A percentile compares a stretch with the other conserved stretches of the same genome.
Evolutionary conservation across 2,329 filamentous ascomycete species (phyloP).

Genomic region (Penicillium sp.): DNA sequence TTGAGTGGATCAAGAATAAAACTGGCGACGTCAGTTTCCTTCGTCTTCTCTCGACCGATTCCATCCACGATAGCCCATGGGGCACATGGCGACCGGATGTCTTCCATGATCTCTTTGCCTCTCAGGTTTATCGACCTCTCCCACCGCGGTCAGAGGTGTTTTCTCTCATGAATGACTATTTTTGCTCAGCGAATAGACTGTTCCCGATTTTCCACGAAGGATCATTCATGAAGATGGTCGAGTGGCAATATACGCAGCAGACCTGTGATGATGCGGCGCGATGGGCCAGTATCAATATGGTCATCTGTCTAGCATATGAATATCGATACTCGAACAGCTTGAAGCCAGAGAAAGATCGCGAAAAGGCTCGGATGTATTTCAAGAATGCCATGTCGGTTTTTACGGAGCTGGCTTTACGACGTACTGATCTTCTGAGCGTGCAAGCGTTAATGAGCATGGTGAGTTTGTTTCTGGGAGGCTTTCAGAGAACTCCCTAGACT

Average conservation of each 20-base stretch:
- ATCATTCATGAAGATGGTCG: conserved; percentile 94
- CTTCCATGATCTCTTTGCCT: conserved; percentile 85
- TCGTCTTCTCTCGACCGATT: conserved; percentile 80
- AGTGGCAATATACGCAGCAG: conserved; percentile 87
- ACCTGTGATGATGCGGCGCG: conserved; percentile 92
- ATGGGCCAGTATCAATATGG: conserved; percentile 95
- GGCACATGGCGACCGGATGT: conserved; percentile 95
- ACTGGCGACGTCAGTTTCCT: conserved; percentile 92
- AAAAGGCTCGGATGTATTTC: conserved; percentile 88
- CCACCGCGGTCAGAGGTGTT: conserved; percentile 84
- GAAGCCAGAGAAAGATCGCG: conserved; percentile 82
- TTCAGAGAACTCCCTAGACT: background rate
- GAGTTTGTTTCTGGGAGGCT: conserved; percentile 16
- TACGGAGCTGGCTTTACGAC: conserved; percentile 86
- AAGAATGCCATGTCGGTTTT: conserved; percentile 95
- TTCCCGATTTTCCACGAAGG: conserved; percentile 94
- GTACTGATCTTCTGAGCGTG: conserved; percentile 88
- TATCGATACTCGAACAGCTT: conserved; percentile 90
- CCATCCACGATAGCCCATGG: conserved; percentile 85
- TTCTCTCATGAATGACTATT: conserved; percentile 85
- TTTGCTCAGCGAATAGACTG: conserved; percentile 96
- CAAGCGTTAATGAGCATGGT: conserved; percentile 89
- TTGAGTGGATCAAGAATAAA: conserved; percentile 95
- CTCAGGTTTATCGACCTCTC: conserved; percentile 77
- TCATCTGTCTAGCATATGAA: conserved; percentile 84